Conservation (phyloP, 2,329 filamentous ascomycete genomes). For the Calonectria henricotiae region DNA sequence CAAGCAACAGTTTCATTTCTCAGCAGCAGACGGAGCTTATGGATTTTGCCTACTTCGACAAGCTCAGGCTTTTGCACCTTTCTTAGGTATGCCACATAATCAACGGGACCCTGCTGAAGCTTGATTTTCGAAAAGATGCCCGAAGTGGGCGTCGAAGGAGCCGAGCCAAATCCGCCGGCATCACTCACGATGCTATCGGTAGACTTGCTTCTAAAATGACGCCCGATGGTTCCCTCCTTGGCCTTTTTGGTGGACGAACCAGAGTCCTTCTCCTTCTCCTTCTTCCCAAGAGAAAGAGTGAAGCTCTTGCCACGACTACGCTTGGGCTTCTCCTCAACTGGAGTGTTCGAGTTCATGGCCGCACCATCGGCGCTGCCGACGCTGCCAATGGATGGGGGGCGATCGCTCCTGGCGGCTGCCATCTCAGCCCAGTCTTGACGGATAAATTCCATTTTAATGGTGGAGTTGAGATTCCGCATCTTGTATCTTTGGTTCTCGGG, state of each 20-base stretch:
- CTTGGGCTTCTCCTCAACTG: conserved; percentile 67
- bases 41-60: conserved; percentile 94
- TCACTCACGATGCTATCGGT: conserved; percentile 79
- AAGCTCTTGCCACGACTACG: conserved; percentile 74
- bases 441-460: conserved; percentile 97
- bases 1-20: conserved; percentile 96
- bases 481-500: conserved; percentile 94
- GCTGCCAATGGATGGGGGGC: conserved; percentile 65
- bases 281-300: conserved; percentile 78
- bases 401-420: conserved; percentile 66
- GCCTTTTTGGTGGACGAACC: conserved; percentile 82
- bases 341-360: conserved; percentile 59
- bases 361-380: conserved; percentile 57
- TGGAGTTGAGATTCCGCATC: conserved; percentile 90
- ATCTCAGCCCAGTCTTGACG: conserved; percentile 87
- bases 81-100: conserved; percentile 89
- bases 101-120: conserved; percentile 81
- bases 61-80: conserved; percentile 86
- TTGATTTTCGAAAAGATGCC: conserved; percentile 79
- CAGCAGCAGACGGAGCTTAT: conserved; percentile 90
- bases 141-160: conserved; percentile 71
- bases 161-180: conserved; percentile 66
- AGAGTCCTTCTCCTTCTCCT: conserved; percentile 74
- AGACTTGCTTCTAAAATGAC: conserved; percentile 81
- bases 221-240: conserved; percentile 75